Conservation (phyloP, 2,329 filamentous ascomycete species). For the Thermomyces lanuginosus region DNA sequence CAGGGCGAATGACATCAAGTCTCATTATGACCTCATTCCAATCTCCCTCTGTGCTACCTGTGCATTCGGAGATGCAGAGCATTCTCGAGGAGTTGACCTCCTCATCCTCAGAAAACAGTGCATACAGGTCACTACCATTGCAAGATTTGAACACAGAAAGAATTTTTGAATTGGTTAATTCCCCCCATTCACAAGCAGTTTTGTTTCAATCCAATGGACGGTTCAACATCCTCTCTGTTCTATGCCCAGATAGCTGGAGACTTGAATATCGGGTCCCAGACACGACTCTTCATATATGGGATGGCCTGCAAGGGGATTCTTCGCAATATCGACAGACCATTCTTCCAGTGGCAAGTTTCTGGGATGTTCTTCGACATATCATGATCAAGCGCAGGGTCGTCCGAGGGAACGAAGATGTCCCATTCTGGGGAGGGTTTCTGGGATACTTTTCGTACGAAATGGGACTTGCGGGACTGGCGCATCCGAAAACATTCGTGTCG, state of each 20-base stretch:
- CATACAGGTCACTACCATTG: constrained; percentile 12
- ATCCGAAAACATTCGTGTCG: constrained; percentile 21
- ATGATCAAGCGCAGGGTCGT: constrained; percentile 25
- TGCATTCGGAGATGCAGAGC: constrained; percentile 32
- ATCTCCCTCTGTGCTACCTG: constrained; percentile 7
- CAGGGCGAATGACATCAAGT: constrained; percentile 11
- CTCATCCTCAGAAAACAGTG: constrained; percentile 13
- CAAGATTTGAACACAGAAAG: constrained; percentile 14
- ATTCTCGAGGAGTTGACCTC: constrained; percentile 19
- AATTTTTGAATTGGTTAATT: constrained; percentile 20
- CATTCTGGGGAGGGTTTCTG: constrained; percentile 72
- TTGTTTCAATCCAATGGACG: constrained; percentile 30
- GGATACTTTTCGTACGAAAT: constrained; percentile 77
- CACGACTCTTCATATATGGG: constrained; percentile 12
- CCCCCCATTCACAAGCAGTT: constrained; percentile 16
- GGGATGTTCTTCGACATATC: constrained; percentile 22
- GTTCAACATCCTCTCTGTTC: constrained; percentile 21
- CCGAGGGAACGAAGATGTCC: constrained; percentile 19
- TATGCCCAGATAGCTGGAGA: constrained; percentile 20
- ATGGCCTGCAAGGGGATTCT: constrained; percentile 1
- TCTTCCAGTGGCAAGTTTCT: constrained; percentile 14
- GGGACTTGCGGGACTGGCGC: constrained; percentile 44
- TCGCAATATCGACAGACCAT: constrained; percentile 7
- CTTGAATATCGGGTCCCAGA: constrained; percentile 18
- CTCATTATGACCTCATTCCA: constrained; percentile 10